phyloP scores from a whole-genome alignment of 257 asterid genomes.

The Salvia hispanica region DNA sequence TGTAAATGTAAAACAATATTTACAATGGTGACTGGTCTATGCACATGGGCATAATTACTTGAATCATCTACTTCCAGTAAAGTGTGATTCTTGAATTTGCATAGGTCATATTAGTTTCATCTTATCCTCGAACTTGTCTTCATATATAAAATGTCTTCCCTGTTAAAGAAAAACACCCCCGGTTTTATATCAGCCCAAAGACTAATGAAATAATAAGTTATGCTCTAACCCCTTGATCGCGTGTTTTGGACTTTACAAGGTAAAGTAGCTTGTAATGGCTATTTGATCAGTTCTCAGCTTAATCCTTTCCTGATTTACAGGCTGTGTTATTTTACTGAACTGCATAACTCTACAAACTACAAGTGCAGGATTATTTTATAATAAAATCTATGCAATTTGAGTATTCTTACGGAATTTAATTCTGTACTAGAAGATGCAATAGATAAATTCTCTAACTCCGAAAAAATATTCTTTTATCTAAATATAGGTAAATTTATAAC shows the following conservation, averaged over 20 bases:
- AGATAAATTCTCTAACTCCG: too few species aligned
- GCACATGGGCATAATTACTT: slow-evolving; percentile 12
- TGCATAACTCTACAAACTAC: neutral
- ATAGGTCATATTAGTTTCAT: neutral
- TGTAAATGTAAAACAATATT: slow-evolving; percentile 1
- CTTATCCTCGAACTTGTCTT: slow-evolving; percentile 1
- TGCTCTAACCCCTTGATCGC: neutral
- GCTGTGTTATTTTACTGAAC: neutral
- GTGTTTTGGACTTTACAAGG: slow-evolving; percentile 1
- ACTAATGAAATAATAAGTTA: slow-evolving; percentile 10
- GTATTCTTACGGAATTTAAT: neutral
- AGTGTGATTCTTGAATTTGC: neutral
- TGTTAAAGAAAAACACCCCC: too few species aligned
- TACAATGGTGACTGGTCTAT: neutral
- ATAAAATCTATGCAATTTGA: neutral
- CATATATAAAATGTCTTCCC: neutral
- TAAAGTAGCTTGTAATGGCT: neutral
- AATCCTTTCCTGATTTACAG: neutral
- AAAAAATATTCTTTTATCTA: too few species aligned
- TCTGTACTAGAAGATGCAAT: neutral
- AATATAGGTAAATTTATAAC: neutral
- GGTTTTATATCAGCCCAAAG: neutral
- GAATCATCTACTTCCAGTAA: neutral
- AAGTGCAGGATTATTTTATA: neutral
- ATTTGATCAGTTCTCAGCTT: slow-evolving; percentile 12